These are phyloP conservation scores for Nitzschia sp. DNA, from an alignment of 108 stramenopile species.

Conservation along the genomic window DNA sequence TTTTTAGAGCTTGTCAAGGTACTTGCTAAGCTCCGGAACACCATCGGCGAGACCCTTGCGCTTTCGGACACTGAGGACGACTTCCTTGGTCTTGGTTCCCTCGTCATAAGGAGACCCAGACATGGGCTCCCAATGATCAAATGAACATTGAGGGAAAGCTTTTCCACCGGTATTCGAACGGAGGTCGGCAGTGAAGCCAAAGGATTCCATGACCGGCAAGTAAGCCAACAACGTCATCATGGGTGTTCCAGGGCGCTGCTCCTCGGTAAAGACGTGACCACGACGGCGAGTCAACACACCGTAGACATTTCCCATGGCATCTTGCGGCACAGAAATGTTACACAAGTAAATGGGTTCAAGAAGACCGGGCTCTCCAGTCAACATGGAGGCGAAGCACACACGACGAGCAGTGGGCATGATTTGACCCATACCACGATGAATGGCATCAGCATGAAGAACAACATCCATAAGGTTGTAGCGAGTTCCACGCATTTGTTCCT, in stretches of 20 bases:
- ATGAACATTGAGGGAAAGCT: slow-evolving; percentile 99
- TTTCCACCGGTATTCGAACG: slow-evolving; percentile 99
- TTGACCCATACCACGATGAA: slow-evolving; percentile 99
- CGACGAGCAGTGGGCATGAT: slow-evolving; percentile 99
- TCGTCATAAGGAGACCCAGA: slow-evolving; percentile 84
- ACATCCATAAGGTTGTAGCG: slow-evolving; percentile 99
- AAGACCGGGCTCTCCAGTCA: slow-evolving; percentile 90
- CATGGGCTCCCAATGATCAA: slow-evolving; percentile 99
- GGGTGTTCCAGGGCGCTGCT: slow-evolving; percentile 96
- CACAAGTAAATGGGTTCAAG: slow-evolving; percentile 99
- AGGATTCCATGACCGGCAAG: slow-evolving; percentile 99
- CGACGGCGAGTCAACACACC: slow-evolving; percentile 98
- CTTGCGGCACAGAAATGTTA: slow-evolving; percentile 98
- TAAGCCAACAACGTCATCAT: slow-evolving; percentile 98
- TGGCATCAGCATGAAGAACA: slow-evolving; percentile 99
- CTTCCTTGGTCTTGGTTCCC: slow-evolving; percentile 91
- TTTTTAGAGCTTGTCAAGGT: slow-evolving; percentile 99
- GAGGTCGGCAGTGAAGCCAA: slow-evolving; percentile 99
- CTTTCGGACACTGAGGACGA: slow-evolving; percentile 88
- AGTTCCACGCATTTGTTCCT: slow-evolving; percentile 97
- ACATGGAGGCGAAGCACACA: slow-evolving; percentile 96
- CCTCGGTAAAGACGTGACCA: slow-evolving; percentile 99
- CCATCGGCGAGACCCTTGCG: slow-evolving; percentile 97
- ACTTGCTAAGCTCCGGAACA: slow-evolving; percentile 94
- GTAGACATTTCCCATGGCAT: slow-evolving; percentile 99